Percentiles rank a stretch among this genome's conserved stretches.
These are phyloP conservation scores for Neonectria coccinea DNA, from an alignment of 2,329 filamentous ascomycete genomes.

Conservation along the genomic window DNA sequence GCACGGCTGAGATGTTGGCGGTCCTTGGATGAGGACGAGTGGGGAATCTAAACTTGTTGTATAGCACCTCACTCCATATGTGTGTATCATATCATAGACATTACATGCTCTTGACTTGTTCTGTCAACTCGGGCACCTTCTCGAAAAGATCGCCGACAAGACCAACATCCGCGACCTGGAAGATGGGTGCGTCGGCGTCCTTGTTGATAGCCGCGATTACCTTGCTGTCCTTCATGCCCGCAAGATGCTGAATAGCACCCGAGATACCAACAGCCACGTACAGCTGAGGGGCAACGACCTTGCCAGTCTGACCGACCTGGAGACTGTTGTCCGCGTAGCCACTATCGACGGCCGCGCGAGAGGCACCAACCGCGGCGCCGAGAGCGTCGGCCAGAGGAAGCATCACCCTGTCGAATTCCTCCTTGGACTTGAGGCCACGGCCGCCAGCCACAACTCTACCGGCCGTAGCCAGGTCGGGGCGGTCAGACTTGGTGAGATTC, in stretches of 20 bases:
- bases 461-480: conserved; percentile 93
- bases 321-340: conserved; percentile 98
- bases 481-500: conserved; percentile 90
- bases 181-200: conserved; percentile 95
- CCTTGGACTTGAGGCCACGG: conserved; percentile 95
- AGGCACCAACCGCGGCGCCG: conserved; percentile 95
- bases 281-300: conserved; percentile 95
- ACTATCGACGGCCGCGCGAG: conserved; percentile 93
- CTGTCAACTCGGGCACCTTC: conserved; percentile 93
- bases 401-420: conserved; percentile 95
- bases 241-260: conserved; percentile 96
- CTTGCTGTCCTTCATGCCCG: conserved; percentile 99
- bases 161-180: conserved; percentile 97
- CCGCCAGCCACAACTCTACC: conserved; percentile 91
- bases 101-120: conserved; percentile 81
- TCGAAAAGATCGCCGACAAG: conserved; percentile 96
- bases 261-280: conserved; percentile 97
- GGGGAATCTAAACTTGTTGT: conserved; percentile 42
- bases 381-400: conserved; percentile 90
- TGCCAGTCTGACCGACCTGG: conserved; percentile 98
- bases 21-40: conserved; percentile 55
- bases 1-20: conserved; percentile 67
- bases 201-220: conserved; percentile 99
- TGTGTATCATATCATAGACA: conserved; percentile 38
- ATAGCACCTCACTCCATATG: conserved; percentile 39